phyloP scores from a whole-genome alignment of 192 early-diverging fungal genomes.

The Podila minutissima region DNA sequence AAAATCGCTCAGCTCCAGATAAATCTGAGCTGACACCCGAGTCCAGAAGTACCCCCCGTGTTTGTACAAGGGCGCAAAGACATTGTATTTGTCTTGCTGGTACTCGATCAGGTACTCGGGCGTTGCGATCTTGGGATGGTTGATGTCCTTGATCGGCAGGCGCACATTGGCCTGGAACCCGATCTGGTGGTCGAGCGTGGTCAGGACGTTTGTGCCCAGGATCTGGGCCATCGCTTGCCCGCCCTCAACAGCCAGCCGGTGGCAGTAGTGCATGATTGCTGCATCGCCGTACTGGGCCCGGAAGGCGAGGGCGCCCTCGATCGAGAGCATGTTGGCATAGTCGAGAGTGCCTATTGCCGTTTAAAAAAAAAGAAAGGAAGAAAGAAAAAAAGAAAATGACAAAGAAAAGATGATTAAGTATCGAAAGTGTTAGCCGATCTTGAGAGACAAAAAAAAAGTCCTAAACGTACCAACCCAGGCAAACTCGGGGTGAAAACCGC shows the following conservation, averaged over 20 bases:
- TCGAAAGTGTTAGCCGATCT: no score
- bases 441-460: no score
- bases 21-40: slow-evolving; percentile 68
- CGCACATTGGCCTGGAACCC: slow-evolving; percentile 67
- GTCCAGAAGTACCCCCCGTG: slow-evolving; percentile 61
- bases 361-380: no score
- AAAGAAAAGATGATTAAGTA: no score
- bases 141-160: slow-evolving; percentile 51
- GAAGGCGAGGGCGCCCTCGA: slow-evolving; percentile 56
- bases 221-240: slow-evolving; percentile 65
- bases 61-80: slow-evolving; percentile 51
- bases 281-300: slow-evolving; percentile 66
- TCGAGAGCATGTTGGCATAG: slow-evolving; percentile 42
- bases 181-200: slow-evolving; percentile 55
- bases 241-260: slow-evolving; percentile 62
- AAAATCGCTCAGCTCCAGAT: slow-evolving; percentile 60
- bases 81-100: slow-evolving; percentile 54
- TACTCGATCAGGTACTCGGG: slow-evolving; percentile 20
- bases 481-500: slow-evolving; percentile 58
- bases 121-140: slow-evolving; percentile 19
- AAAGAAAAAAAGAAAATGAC: no score
- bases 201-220: slow-evolving; percentile 63
- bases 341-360: slow-evolving; percentile 52
- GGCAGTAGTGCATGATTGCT: slow-evolving; percentile 65
- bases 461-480: slow-evolving; percentile 22